Evolutionary conservation across 2,329 filamentous ascomycete species (phyloP), one percentile per base, ranked within the genome.

Genomic region (Chalaropsis thielavioides): DNA sequence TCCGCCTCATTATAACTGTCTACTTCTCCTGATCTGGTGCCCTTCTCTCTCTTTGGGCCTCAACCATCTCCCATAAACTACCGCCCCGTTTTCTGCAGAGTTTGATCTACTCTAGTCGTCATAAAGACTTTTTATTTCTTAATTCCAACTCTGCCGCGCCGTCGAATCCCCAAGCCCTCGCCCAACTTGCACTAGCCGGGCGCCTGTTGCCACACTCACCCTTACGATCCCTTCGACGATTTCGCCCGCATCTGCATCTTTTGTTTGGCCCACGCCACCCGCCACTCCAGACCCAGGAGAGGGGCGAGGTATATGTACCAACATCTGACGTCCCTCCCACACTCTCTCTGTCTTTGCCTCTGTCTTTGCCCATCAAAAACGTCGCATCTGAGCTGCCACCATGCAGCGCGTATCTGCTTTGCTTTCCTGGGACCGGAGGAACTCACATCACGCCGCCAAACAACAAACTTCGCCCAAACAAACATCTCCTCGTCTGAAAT

Each of bases 321-420:
- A 56, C 51, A 17, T 13, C 27, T 56, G 51, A 27, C 51, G 15
- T 56, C 13, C 22, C 58, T 56, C 19, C 27, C 11, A 31, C 31
- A 31, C 31, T 31, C 31, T 31, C 31, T 31, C 31, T 31, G 31
- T 31, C 31, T 31, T 6, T 6, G n/a, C 54, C 22, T 22, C 46
- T 49, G 46, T 49, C 22, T n/a, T n/a, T 49, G 27, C 27, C 17
- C 27, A 56, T 35, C 51, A 27, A 56, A 56, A 22, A 56, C 51
- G 27, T 5, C 51, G 2, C 3, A 56, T 41, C 51, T 51, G 35
- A 59, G 1, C 44, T 31, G 58, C n/a, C 56, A 65, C 38, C 49
- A 69, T 69, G 68, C 68, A 69, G 58, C 67, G 67, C 44, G 67
- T 69, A 60, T 69, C 68, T 38, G 68, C 68, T 43, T 60, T 69